A percentile compares a stretch with the other conserved stretches of the same genome.
These are phyloP conservation scores for Chaetomiaceae sp. DNA, from an alignment of 2,329 filamentous ascomycete genomes.

Conservation along the genomic window DNA sequence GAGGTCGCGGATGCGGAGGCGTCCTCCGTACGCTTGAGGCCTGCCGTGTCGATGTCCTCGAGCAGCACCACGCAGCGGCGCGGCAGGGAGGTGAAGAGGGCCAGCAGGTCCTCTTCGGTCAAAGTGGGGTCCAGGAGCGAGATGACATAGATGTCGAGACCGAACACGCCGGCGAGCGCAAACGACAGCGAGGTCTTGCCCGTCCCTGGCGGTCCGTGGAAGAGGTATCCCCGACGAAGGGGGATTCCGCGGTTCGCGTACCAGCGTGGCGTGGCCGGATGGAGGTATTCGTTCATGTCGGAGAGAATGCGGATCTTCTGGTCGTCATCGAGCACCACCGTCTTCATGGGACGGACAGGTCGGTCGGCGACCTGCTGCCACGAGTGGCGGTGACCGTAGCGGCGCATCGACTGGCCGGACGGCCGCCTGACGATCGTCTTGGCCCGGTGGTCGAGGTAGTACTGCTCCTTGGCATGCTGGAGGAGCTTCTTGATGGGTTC, in stretches of 20 bases:
- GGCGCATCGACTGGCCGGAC: conserved; percentile 39
- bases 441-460: conserved; percentile 47
- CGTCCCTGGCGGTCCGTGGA: conserved; percentile 68
- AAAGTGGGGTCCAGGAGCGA: conserved; percentile 53
- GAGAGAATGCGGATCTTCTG: conserved; percentile 61
- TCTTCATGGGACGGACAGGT: conserved; percentile 64
- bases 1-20: conserved; percentile 16
- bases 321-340: conserved; percentile 63
- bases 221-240: conserved; percentile 69
- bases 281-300: conserved; percentile 74
- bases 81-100: conserved; percentile 55
- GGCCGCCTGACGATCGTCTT: conserved; percentile 54
- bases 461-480: conserved; percentile 46
- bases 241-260: conserved; percentile 72
- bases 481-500: conserved; percentile 52
- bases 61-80: conserved; percentile 59
- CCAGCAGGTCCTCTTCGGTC: conserved; percentile 54
- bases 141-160: conserved; percentile 61
- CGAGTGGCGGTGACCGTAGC: conserved; percentile 37
- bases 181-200: conserved; percentile 66
- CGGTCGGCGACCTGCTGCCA: conserved; percentile 56
- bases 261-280: conserved; percentile 63
- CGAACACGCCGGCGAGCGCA: conserved; percentile 59
- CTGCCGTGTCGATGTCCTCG: conserved; percentile 64
- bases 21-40: conserved; percentile 40